Percentiles rank a stretch among this genome's conserved stretches.
Conservation (phyloP, 257 asterid species). For the Osmanthus fragrans region DNA sequence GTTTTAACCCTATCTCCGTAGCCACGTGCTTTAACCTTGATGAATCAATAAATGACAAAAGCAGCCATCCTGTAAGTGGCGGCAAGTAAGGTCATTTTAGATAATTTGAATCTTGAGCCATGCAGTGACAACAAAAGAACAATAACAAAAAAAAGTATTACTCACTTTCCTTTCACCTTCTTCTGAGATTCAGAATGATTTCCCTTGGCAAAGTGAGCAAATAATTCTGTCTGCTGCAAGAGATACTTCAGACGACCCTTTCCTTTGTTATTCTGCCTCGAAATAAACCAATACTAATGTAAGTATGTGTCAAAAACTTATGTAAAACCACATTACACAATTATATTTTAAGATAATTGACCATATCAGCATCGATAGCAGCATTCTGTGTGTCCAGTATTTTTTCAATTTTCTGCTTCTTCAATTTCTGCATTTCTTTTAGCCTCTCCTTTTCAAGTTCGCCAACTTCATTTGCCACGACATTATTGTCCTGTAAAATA, state of each 20-base stretch:
- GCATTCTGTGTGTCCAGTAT: constrained; percentile 93
- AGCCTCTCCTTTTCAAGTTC: constrained; percentile 79
- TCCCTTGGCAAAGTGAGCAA: constrained; percentile 97
- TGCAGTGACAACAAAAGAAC: neutral
- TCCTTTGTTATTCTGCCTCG: constrained; percentile 82
- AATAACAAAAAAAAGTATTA: neutral
- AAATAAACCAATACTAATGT: constrained; percentile 12
- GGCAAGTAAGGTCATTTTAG: neutral
- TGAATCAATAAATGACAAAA: neutral
- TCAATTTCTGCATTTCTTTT: constrained; percentile 75
- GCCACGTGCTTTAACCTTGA: neutral
- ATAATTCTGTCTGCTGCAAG: constrained; percentile 93
- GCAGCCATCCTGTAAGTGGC: neutral
- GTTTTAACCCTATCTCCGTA: neutral
- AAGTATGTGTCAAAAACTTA: neutral
- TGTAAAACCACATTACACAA: neutral
- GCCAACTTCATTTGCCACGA: constrained; percentile 46
- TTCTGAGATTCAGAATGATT: constrained; percentile 64
- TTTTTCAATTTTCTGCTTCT: constrained; percentile 87
- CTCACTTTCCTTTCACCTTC: constrained; percentile 81
- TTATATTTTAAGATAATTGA: constrained; percentile 25
- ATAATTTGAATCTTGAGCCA: constrained; percentile 6
- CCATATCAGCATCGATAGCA: constrained; percentile 93
- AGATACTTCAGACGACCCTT: constrained; percentile 92
- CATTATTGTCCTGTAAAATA: constrained; percentile 58